Conservation (phyloP, 2,329 filamentous ascomycete genomes). For the Neurospora crassa region DNA sequence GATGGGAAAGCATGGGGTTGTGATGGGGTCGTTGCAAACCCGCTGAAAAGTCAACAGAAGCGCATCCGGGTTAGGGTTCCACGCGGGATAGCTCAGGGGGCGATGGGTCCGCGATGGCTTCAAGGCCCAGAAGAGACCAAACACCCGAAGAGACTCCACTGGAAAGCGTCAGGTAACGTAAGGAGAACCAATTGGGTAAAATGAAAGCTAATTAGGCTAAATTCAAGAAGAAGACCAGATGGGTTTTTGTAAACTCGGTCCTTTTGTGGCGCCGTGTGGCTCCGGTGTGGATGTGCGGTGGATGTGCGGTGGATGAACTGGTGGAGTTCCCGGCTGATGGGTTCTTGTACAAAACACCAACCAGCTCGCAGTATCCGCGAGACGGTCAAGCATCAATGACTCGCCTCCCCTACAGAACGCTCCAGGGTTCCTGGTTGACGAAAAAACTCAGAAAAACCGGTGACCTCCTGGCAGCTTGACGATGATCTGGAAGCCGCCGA, state of each 20-base stretch:
- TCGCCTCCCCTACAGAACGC: not conserved
- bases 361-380: not conserved
- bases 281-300: constrained; percentile 3
- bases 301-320: constrained; percentile 10
- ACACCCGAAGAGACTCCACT: not conserved
- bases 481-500: not conserved
- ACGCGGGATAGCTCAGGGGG: not conserved
- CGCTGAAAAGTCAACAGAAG: not conserved
- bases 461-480: not conserved
- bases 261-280: constrained; percentile 2
- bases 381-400: not conserved
- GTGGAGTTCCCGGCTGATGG: constrained; percentile 2
- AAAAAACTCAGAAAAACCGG: not conserved
- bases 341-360: not conserved
- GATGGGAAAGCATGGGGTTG: not conserved
- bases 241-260: constrained; percentile 3
- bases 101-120: not conserved
- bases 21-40: not conserved
- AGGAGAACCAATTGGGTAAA: not conserved
- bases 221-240: not conserved
- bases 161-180: not conserved
- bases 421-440: not conserved
- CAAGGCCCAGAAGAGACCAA: not conserved
- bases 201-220: not conserved
- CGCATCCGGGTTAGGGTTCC: not conserved